phyloP scores from a whole-genome alignment of 805 yeast genomes.

The Metschnikowia kunwiensis region DNA sequence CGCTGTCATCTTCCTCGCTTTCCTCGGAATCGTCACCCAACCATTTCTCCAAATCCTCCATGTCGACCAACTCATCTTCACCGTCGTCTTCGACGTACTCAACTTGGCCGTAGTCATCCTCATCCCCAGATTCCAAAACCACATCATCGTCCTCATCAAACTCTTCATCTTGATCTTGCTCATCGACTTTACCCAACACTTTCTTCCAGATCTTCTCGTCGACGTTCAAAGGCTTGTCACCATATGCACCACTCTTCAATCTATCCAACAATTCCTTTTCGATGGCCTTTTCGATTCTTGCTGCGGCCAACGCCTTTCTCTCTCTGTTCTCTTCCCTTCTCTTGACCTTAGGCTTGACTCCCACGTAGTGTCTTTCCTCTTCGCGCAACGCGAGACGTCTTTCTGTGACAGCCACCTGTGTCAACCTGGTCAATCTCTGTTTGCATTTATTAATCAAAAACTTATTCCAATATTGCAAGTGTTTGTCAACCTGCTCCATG shows the following conservation, averaged over 20 bases:
- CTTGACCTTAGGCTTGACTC: conserved; percentile 89
- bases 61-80: conserved; percentile 84
- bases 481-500: conserved; percentile 81
- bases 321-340: conserved; percentile 93
- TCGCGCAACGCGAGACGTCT: conserved; percentile 87
- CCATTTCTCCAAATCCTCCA: conserved; percentile 93
- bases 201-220: conserved; percentile 95
- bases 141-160: conserved; percentile 57
- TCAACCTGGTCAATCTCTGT: conserved; percentile 89
- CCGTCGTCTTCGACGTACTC: conserved; percentile 92
- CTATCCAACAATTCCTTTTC: conserved; percentile 94
- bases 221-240: conserved; percentile 95
- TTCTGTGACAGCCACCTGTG: conserved; percentile 94
- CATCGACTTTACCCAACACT: conserved; percentile 70
- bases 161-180: conserved; percentile 53
- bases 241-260: conserved; percentile 96
- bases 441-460: conserved; percentile 90
- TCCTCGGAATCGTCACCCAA: conserved; percentile 40
- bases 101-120: conserved; percentile 61
- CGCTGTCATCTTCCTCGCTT: conserved; percentile 32
- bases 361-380: conserved; percentile 90
- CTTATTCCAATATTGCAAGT: conserved; percentile 89
- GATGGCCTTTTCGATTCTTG: conserved; percentile 92
- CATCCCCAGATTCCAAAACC: conserved; percentile 43
- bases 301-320: conserved; percentile 94